phyloP scores from a whole-genome alignment of 2,329 filamentous ascomycete genomes.

The Talaromyces sp. region DNA sequence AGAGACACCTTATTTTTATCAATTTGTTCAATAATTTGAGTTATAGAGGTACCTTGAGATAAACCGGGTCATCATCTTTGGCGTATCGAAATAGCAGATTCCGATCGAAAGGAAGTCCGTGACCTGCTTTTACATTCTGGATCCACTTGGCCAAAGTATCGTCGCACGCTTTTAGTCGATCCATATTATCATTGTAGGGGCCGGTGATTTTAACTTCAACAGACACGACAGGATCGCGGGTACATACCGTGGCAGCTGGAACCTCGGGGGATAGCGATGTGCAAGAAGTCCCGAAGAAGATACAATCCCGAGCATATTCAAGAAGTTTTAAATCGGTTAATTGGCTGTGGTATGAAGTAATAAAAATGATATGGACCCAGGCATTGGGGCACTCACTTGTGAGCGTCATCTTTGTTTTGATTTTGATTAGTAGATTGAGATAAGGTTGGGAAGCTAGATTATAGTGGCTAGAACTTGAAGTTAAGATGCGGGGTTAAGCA shows the following conservation, averaged over 20 bases:
- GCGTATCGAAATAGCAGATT: background rate
- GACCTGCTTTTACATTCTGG: background rate
- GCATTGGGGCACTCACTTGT: background rate
- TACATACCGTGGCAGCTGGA: background rate
- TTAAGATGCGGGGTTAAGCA: too few relatives aligned
- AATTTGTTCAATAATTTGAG: too few relatives aligned
- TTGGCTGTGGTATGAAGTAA: background rate
- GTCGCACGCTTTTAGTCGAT: background rate
- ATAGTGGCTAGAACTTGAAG: too few relatives aligned
- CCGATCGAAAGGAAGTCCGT: background rate
- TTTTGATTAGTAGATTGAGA: too few relatives aligned
- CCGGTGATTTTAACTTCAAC: background rate
- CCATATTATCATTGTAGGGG: background rate
- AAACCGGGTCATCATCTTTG: background rate
- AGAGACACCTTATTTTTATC: background rate
- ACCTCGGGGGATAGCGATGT: background rate
- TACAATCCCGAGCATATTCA: background rate
- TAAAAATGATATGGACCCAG: background rate
- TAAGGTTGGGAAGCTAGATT: too few relatives aligned
- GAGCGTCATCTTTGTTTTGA: background rate
- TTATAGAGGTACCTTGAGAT: background rate
- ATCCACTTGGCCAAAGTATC: background rate
- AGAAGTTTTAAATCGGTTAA: background rate
- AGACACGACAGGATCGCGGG: background rate
- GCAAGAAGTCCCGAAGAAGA: background rate